Evolutionary conservation across 2,329 filamentous ascomycete species (phyloP), one percentile per base, ranked within the genome.

Genomic region (Tricladium varicosporioides): DNA sequence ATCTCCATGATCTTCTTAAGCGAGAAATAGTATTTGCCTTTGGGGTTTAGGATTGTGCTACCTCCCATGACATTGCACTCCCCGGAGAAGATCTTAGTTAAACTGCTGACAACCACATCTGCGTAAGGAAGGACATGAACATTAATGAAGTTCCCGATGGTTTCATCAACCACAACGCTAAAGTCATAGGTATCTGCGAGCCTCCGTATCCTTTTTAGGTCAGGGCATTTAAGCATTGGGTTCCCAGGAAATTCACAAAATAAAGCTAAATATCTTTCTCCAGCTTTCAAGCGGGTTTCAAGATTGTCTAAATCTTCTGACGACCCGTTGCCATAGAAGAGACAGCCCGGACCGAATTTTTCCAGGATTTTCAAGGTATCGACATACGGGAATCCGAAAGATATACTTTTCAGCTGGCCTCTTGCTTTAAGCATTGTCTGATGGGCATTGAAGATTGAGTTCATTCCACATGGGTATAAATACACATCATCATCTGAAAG

Each of bases 41-140:
- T 82, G 0, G 83, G 83, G 67, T 87, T 87, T 47, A 87, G 70
- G 53, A 87, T 82, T 47, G 80, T 75, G 62, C 87, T 89, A 55
- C 94, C 94, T 57, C 92, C 94, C 93, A 97, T 97, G 64, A 99
- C 94, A 72, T 99, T 97, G 72, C 91, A 94, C 73, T 97, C 94
- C 51, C 94, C 94, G 55, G 91, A 96, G 75, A 99, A 99, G 53
- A 97, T 88, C 73, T 99, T 99, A 49, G 94, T 97, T 58, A 99
- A 78, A 70, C 91, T 96, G 77, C 91, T 96, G 56, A 96, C 93
- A 5, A 97, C 90, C 14, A 97, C 80, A 73, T 99, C 94, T 58
- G 91, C 90, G 69, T 87, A 89, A 2, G 88, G 91, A 5, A 99
- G 81, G 3, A 99, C 91, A 70, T 97, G 91, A 66, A 97, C 87